Evolutionary conservation across 1,284 basidiomycete genomes (phyloP), one percentile per base, ranked within the genome.

Genomic region (Marasmius tenuissimus): DNA sequence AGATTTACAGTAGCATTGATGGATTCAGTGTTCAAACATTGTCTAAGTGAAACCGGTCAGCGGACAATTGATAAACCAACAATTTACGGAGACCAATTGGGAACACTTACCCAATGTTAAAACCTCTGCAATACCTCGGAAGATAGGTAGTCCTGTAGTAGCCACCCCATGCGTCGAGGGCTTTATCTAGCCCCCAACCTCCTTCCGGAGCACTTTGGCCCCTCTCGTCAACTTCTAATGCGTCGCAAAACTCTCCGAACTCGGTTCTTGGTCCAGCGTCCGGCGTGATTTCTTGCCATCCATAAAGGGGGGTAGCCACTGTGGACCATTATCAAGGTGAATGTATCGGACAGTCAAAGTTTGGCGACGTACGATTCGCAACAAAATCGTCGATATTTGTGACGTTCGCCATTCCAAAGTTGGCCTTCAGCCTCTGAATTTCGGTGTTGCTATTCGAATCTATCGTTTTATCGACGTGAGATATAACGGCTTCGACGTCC

Each of bases 241-340:
- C 86, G 67, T 92, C 88, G 64, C 89, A 92, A 73, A 91, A 92
- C 18, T 80, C 53, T 72, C 78, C 86, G 74, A 92, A 92, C 34
- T 72, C 62, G 69, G 80, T 72, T 65, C 81, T 63, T 75, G 75
- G 69, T 75, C 87, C 76, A 70, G 76, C 73, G 4, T 76, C 77
- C 1, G 83, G 81, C 55, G 82, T 80, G 8, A 88, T 70, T 18
- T 72, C 73, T 67, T 89, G 87, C 87, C 87, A 90, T 59, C 85
- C 81, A 81, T 81, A 88, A 1, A 89, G 72, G 60, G 83, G 80
- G 64, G 84, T 81, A 42, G 89, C 85, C 75, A 76, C 75, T 73
- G 38, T 11, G 20, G 49, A 22, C 57, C 18, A 54, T 16, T 45
- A 18, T 16, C 11, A 39, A 22, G 27, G 34, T 49, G n/a, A n/a